These are phyloP conservation scores for Corynascus novoguineensis DNA, from an alignment of 495 filamentous ascomycete species.

Conservation along the genomic window DNA sequence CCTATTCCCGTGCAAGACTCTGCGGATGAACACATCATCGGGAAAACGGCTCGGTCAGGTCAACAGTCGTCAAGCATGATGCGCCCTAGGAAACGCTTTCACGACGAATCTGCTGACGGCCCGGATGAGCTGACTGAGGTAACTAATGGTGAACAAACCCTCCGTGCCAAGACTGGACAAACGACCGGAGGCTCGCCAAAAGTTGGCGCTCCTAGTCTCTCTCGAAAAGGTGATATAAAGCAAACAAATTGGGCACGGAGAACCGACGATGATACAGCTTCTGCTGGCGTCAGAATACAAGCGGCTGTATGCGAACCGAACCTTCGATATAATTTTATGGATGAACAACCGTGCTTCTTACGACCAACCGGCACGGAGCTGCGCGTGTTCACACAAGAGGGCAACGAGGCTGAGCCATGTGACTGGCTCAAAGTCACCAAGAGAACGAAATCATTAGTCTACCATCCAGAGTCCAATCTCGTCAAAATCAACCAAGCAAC, in stretches of 20 bases:
- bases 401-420: neutral
- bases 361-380: constrained; percentile 5
- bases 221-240: constrained; percentile 12
- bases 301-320: constrained; percentile 18
- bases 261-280: too few species aligned
- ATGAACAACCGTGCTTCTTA: constrained; percentile 1
- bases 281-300: neutral
- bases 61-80: neutral
- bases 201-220: constrained; percentile 12
- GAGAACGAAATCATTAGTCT: constrained; percentile 2
- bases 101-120: neutral
- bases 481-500: constrained; percentile 19
- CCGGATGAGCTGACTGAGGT: constrained; percentile 7
- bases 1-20: constrained; percentile 2
- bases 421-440: constrained; percentile 23
- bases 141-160: neutral
- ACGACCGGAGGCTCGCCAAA: neutral
- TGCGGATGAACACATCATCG: constrained; percentile 17
- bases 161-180: neutral
- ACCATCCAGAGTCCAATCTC: constrained; percentile 3
- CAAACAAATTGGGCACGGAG: constrained; percentile 7
- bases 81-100: constrained; percentile 11
- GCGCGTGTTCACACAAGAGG: constrained; percentile 14
- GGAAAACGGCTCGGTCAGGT: neutral
- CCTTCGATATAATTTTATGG: constrained; percentile 1